Conservation (phyloP, 352 stramenopile genomes). For the Globisporangium radiosum region DNA sequence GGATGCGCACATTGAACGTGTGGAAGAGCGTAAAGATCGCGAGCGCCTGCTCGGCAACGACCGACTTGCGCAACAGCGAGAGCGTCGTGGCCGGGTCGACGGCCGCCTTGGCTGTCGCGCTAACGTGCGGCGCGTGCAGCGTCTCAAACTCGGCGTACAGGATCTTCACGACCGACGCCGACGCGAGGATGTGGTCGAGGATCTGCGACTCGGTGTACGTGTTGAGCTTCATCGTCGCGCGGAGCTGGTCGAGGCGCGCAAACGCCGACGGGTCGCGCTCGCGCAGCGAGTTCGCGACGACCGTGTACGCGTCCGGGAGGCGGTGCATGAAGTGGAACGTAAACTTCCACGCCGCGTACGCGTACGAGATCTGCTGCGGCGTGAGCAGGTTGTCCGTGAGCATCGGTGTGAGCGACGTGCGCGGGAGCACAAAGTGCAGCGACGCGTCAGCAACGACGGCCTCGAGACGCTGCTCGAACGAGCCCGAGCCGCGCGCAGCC, state of each 20-base stretch:
- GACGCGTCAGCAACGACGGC: constrained; percentile 64
- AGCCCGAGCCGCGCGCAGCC: constrained; percentile 33
- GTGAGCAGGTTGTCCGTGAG: constrained; percentile 66
- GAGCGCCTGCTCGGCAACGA: constrained; percentile 66
- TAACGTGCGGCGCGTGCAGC: constrained; percentile 43
- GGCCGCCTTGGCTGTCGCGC: constrained; percentile 10
- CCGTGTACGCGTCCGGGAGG: constrained; percentile 70
- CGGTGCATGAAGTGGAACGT: constrained; percentile 87
- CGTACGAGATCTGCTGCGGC: constrained; percentile 79
- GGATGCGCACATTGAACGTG: constrained; percentile 76
- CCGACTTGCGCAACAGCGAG: constrained; percentile 65
- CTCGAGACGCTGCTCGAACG: constrained; percentile 63
- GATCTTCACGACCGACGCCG: constrained; percentile 60
- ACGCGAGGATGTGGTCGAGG: constrained; percentile 78
- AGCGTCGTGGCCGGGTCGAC: constrained; percentile 49
- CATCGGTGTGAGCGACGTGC: constrained; percentile 80
- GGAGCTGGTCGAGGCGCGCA: constrained; percentile 67
- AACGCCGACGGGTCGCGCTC: constrained; percentile 71
- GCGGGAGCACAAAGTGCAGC: constrained; percentile 79
- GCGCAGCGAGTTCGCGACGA: constrained; percentile 73
- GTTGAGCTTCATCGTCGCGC: constrained; percentile 82
- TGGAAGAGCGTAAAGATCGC: constrained; percentile 81
- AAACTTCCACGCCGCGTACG: constrained; percentile 84
- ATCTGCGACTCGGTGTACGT: constrained; percentile 86
- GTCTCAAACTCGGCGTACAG: constrained; percentile 76